phyloP scores from a whole-genome alignment of 371 early-diverging fungal species.

The Cokeromyces recurvatus region DNA sequence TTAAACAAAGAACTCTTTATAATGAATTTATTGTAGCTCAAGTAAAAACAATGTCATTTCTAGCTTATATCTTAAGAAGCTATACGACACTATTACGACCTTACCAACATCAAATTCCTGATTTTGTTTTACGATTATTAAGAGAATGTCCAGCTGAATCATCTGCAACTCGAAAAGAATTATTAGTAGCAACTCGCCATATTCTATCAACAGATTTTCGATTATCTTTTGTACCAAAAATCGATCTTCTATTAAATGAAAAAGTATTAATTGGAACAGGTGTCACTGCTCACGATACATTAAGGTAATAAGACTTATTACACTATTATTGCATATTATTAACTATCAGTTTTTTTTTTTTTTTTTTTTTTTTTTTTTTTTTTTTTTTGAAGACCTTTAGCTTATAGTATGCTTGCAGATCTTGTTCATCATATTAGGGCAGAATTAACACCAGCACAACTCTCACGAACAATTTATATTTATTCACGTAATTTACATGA shows the following conservation, averaged over 20 bases:
- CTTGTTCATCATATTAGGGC: conserved; percentile 90
- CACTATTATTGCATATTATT: no score
- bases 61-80: conserved; percentile 89
- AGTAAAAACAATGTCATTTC: conserved; percentile 94
- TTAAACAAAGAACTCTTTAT: conserved; percentile 69
- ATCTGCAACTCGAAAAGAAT: conserved; percentile 89
- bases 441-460: conserved; percentile 74
- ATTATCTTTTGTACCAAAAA: conserved; percentile 79
- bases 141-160: conserved; percentile 94
- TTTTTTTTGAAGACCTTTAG: conserved; percentile 72
- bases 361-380: no score
- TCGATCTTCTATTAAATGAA: conserved; percentile 86
- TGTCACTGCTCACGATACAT: conserved; percentile 86
- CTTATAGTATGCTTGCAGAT: conserved; percentile 94
- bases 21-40: conserved; percentile 86
- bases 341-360: not conserved
- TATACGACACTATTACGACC: conserved; percentile 68
- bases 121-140: conserved; percentile 82
- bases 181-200: conserved; percentile 93
- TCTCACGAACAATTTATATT: conserved; percentile 79
- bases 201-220: conserved; percentile 91
- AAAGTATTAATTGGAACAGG: conserved; percentile 90
- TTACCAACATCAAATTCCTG: conserved; percentile 80
- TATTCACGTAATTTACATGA: conserved; percentile 92
- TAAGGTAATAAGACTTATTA: conserved; percentile 62